A percentile compares a stretch with the other conserved stretches of the same genome.
These are phyloP conservation scores for Cladosporium austrohemisphaericum DNA, from an alignment of 2,329 filamentous ascomycete genomes.

Conservation along the genomic window DNA sequence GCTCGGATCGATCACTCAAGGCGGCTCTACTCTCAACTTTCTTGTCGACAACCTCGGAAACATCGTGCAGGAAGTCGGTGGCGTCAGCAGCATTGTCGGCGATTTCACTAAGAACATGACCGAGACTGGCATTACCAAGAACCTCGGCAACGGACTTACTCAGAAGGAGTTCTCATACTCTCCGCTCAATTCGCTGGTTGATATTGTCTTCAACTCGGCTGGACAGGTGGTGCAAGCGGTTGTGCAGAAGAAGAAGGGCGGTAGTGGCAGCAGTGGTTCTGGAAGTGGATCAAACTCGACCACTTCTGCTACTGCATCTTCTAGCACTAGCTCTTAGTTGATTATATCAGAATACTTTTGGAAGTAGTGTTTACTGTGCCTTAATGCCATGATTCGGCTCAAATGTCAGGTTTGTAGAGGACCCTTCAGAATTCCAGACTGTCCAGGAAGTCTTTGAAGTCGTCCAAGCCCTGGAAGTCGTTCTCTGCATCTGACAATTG, in stretches of 20 bases:
- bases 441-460: slow-evolving; percentile 10
- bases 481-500: slow-evolving; percentile 23
- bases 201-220: slow-evolving; percentile 54
- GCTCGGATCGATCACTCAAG: slow-evolving; percentile 56
- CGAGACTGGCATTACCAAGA: slow-evolving; percentile 32
- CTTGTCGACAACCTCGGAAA: slow-evolving; percentile 59
- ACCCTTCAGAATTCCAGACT: neutral
- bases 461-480: slow-evolving; percentile 17
- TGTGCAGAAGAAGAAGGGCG: slow-evolving; percentile 29
- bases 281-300: slow-evolving; percentile 9
- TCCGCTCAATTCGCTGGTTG: slow-evolving; percentile 49
- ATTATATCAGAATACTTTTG: neutral
- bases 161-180: slow-evolving; percentile 54
- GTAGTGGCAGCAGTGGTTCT: slow-evolving; percentile 12
- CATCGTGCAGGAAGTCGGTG: slow-evolving; percentile 58
- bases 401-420: neutral
- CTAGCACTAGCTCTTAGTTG: slow-evolving; percentile 5
- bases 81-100: slow-evolving; percentile 53
- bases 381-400: neutral
- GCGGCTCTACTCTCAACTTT: slow-evolving; percentile 44
- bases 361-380: neutral
- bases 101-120: slow-evolving; percentile 60
- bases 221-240: slow-evolving; percentile 54
- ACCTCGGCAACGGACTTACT: slow-evolving; percentile 40
- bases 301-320: slow-evolving; percentile 4